A percentile compares a stretch with the other conserved stretches of the same genome.
Conservation (phyloP, 495 filamentous ascomycete genomes). For the Penicillium waksmanii region DNA sequence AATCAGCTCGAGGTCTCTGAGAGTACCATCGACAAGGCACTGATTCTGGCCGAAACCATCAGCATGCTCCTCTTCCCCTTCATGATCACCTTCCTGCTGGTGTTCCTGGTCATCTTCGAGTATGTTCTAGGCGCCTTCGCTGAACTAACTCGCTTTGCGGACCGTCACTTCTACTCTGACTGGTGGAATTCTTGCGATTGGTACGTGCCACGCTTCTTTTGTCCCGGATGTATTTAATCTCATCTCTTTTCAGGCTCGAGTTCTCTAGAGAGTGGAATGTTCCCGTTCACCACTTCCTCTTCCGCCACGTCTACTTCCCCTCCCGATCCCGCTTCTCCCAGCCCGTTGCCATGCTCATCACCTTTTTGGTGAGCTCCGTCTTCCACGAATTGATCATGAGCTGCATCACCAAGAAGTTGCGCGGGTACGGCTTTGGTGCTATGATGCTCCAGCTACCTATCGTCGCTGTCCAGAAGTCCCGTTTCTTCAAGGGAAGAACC, state of each 20-base stretch:
- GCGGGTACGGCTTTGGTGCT: constrained; percentile 89
- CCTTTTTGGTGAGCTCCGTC: constrained; percentile 85
- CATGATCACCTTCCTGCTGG: constrained; percentile 92
- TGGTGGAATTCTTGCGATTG: constrained; percentile 81
- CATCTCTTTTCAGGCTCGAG: constrained; percentile 67
- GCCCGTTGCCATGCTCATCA: constrained; percentile 82
- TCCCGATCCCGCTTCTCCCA: constrained; percentile 74
- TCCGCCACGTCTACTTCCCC: constrained; percentile 90
- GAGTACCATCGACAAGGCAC: constrained; percentile 64
- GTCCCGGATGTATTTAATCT: background rate
- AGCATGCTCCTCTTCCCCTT: constrained; percentile 94
- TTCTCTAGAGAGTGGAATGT: constrained; percentile 98
- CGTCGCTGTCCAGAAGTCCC: constrained; percentile 83
- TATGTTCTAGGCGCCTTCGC: constrained; percentile 94
- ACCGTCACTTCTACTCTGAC: constrained; percentile 94
- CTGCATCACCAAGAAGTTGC: constrained; percentile 95
- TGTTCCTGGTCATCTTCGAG: constrained; percentile 97
- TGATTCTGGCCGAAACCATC: constrained; percentile 91
- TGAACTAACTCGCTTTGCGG: constrained; percentile 89
- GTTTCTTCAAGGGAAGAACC: constrained; percentile 69
- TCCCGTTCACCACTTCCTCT: constrained; percentile 96
- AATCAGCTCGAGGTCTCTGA: constrained; percentile 61
- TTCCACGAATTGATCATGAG: constrained; percentile 97
- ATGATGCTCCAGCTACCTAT: constrained; percentile 98
- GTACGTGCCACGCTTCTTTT: constrained; percentile 29